Conservation (phyloP, 495 filamentous ascomycete species). For the Jackrogersella multiformis region DNA sequence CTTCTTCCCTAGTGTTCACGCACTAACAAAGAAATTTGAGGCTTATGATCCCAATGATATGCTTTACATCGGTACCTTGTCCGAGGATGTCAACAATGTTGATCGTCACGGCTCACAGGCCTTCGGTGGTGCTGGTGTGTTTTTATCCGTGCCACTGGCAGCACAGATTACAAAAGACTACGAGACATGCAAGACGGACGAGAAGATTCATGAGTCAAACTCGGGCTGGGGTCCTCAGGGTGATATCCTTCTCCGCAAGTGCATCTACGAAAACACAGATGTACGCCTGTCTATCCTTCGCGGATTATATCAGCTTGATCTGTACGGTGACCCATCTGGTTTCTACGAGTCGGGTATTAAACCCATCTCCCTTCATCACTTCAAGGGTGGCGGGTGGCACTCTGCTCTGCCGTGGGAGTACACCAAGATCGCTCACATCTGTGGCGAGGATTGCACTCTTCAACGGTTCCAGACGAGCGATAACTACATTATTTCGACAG, state of each 20-base stretch:
- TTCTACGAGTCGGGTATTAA: constrained; percentile 73
- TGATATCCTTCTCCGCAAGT: constrained; percentile 73
- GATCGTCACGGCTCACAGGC: constrained; percentile 73
- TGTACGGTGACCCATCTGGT: constrained; percentile 71
- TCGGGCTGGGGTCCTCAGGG: constrained; percentile 66
- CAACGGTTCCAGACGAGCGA: constrained; percentile 72
- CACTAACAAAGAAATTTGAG: constrained; percentile 60
- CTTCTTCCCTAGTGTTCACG: constrained; percentile 73
- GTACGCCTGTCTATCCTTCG: constrained; percentile 67
- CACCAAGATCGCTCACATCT: constrained; percentile 69
- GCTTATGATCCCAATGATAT: constrained; percentile 64
- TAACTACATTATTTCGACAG: constrained; percentile 70
- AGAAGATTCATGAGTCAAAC: constrained; percentile 62
- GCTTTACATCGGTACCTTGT: constrained; percentile 73
- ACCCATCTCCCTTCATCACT: constrained; percentile 73
- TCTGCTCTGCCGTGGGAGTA: constrained; percentile 67
- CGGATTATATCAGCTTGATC: constrained; percentile 73
- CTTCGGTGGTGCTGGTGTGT: constrained; percentile 78
- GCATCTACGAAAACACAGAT: constrained; percentile 71
- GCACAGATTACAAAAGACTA: constrained; percentile 67
- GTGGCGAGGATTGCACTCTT: constrained; percentile 70
- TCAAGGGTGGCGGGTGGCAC: constrained; percentile 64
- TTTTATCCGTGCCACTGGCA: constrained; percentile 71
- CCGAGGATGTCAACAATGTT: constrained; percentile 74
- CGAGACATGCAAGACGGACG: constrained; percentile 60